Percentiles rank a stretch among this genome's conserved stretches.
phyloP scores from a whole-genome alignment of 202 grass and related monocot species.

The Elaeis oleifera region DNA sequence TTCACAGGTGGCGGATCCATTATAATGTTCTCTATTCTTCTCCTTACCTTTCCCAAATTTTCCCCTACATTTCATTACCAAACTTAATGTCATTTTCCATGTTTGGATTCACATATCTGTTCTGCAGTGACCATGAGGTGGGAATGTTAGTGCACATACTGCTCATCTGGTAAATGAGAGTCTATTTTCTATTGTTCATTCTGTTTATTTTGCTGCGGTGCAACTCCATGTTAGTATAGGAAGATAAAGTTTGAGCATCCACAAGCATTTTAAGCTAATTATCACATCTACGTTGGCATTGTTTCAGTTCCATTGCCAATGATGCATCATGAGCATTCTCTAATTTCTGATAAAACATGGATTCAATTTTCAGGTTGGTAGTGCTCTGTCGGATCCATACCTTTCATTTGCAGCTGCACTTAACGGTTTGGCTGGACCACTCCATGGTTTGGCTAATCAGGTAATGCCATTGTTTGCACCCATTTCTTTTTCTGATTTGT shows the following conservation, averaged over 20 bases:
- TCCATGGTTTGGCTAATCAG: conserved; percentile 96
- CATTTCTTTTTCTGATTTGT: not conserved
- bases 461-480: conserved; percentile 26
- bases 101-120: conserved; percentile 18
- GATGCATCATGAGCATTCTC: too few species aligned
- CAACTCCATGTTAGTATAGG: too few species aligned
- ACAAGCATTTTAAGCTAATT: too few species aligned
- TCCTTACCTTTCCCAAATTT: conserved; percentile 1
- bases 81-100: too few species aligned
- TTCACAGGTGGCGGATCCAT: conserved; percentile 52
- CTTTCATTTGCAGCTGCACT: conserved; percentile 86
- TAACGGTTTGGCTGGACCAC: conserved; percentile 86
- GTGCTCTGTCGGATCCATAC: conserved; percentile 91
- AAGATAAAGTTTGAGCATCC: too few species aligned
- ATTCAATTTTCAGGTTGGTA: conserved; percentile 57
- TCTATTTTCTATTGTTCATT: not conserved
- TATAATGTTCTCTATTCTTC: conserved; percentile 6
- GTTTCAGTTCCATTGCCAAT: too few species aligned
- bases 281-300: too few species aligned
- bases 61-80: too few species aligned
- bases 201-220: too few species aligned
- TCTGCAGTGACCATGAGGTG: conserved; percentile 84
- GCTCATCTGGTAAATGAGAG: conserved; percentile 80
- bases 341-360: too few species aligned
- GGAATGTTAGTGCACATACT: conserved; percentile 98